A percentile compares a stretch with the other conserved stretches of the same genome.
phyloP scores from a whole-genome alignment of 2,329 filamentous ascomycete species.

The Beauveria scarabaeidicola region DNA sequence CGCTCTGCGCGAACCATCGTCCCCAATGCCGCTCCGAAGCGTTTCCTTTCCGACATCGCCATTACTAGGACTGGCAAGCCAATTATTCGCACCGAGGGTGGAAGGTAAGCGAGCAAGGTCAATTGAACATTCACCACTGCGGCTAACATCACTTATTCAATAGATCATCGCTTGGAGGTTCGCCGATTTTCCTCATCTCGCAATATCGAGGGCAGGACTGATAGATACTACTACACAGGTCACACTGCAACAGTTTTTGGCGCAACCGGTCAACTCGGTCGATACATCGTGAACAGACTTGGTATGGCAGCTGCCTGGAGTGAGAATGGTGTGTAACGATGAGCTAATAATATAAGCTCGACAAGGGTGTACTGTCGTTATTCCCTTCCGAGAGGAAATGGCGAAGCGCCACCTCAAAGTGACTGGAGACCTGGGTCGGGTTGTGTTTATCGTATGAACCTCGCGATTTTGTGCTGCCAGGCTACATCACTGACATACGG shows the following conservation, averaged over 20 bases:
- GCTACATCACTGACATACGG: background rate
- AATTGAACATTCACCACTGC: conserved; percentile 19
- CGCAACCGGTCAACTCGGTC: conserved; percentile 88
- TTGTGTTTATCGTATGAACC: conserved; percentile 67
- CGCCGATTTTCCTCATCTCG: conserved; percentile 14
- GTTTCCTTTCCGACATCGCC: conserved; percentile 67
- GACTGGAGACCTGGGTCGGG: conserved; percentile 83
- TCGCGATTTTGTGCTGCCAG: background rate
- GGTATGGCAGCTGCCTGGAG: conserved; percentile 36
- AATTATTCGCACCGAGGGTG: conserved; percentile 79
- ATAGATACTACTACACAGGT: conserved; percentile 42
- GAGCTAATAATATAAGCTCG: conserved; percentile 50
- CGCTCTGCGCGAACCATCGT: conserved; percentile 42
- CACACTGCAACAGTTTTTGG: conserved; percentile 97
- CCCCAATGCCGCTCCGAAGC: conserved; percentile 40
- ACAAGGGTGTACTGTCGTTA: conserved; percentile 86
- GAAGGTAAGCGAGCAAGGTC: conserved; percentile 56
- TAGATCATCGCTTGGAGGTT: conserved; percentile 84
- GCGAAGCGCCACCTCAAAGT: conserved; percentile 93
- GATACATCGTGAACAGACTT: conserved; percentile 95
- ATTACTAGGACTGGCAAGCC: conserved; percentile 96
- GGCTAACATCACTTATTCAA: conserved; percentile 24
- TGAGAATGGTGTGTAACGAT: conserved; percentile 3
- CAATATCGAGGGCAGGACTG: conserved; percentile 17
- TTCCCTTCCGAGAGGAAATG: conserved; percentile 97